Percentiles rank a stretch among this genome's conserved stretches.
Evolutionary conservation across 2,329 filamentous ascomycete genomes (phyloP).

Genomic region (Corynespora cassiicola): DNA sequence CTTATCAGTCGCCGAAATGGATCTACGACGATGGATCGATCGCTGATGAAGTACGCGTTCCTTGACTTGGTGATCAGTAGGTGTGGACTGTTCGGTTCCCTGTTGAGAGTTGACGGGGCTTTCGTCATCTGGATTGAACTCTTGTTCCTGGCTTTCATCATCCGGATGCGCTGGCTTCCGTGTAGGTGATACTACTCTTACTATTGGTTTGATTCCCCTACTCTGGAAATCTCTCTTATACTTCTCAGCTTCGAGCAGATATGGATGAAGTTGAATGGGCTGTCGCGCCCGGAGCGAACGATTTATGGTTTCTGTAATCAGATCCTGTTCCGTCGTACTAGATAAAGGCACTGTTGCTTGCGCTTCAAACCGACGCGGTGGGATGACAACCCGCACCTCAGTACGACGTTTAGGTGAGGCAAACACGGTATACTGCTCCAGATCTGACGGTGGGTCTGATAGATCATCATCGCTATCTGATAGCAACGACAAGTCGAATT

Average conservation of each 20-base stretch:
- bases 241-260: constrained; percentile 51
- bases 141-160: constrained; percentile 38
- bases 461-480: constrained; percentile 26
- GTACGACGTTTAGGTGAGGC: constrained; percentile 28
- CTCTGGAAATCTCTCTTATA: constrained; percentile 52
- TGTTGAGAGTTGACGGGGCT: constrained; percentile 26
- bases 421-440: constrained; percentile 10
- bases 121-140: constrained; percentile 32
- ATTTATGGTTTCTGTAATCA: constrained; percentile 20
- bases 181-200: constrained; percentile 35
- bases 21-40: too few relatives aligned
- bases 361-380: constrained; percentile 5
- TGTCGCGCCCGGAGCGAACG: constrained; percentile 53
- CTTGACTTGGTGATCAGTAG: too few relatives aligned
- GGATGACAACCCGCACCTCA: constrained; percentile 38
- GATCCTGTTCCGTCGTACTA: constrained; percentile 21
- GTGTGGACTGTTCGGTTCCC: neutral
- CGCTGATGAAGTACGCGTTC: too few relatives aligned
- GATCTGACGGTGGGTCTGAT: constrained; percentile 27
- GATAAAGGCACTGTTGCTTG: too few relatives aligned
- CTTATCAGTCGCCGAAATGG: too few relatives aligned
- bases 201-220: constrained; percentile 52
- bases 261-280: constrained; percentile 58
- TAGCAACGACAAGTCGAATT: too few relatives aligned
- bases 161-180: constrained; percentile 19